Evolutionary conservation across 176 grass and related monocot genomes (phyloP).

Genomic region (Carex cristatella): DNA sequence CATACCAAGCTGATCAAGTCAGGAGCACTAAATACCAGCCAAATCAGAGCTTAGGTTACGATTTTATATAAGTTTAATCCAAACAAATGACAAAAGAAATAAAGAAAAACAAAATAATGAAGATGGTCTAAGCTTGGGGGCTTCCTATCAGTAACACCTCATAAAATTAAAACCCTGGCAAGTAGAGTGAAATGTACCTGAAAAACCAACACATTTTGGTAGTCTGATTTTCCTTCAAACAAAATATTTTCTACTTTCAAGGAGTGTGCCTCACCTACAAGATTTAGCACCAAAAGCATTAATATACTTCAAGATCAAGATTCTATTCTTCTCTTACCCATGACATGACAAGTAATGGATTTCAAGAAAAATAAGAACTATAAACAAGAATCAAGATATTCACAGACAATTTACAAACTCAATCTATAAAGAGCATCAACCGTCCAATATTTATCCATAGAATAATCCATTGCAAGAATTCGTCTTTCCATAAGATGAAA

Average conservation of each 20-base stretch:
- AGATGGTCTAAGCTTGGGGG: too few species aligned
- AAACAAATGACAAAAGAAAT: background rate
- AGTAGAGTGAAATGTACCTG: constrained; percentile 35
- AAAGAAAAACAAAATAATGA: too few species aligned
- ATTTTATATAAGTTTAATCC: background rate
- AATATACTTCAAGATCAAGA: background rate
- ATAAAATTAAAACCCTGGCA: background rate
- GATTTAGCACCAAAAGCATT: background rate
- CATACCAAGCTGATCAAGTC: background rate
- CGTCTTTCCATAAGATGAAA: background rate
- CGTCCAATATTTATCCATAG: background rate
- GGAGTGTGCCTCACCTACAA: constrained; percentile 83
- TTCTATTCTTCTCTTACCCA: background rate
- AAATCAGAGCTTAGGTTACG: background rate
- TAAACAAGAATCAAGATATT: background rate
- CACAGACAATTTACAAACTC: background rate
- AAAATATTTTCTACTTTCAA: constrained; percentile 86
- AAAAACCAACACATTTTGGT: constrained; percentile 91
- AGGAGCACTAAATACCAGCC: background rate
- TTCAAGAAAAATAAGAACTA: background rate
- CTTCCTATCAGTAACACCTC: background rate
- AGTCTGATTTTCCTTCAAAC: constrained; percentile 84
- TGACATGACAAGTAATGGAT: background rate
- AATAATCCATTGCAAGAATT: background rate
- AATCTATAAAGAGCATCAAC: background rate